Percentiles rank a stretch among this genome's conserved stretches.
Conservation (phyloP, 1,284 basidiomycete genomes). For the Pseudomicrostroma phylloplanum region DNA sequence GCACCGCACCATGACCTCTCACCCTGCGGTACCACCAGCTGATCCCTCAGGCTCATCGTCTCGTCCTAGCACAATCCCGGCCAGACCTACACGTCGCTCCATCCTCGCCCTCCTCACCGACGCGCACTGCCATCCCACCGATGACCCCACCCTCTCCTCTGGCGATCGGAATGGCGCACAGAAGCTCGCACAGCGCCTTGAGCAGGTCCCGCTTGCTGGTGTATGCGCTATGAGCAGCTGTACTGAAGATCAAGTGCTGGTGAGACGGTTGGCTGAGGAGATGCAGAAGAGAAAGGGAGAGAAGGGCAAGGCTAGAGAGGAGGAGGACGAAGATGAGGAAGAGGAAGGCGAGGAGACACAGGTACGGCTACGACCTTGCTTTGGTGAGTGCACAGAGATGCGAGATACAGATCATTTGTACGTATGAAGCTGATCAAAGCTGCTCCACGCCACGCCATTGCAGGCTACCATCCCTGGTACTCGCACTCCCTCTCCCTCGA, state of each 20-base stretch:
- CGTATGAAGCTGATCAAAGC: background rate
- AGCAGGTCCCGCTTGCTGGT: constrained; percentile 10
- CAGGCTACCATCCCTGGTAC: constrained; percentile 43
- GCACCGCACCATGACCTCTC: too few species aligned
- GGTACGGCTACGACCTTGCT: constrained; percentile 27
- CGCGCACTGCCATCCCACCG: constrained; percentile 44
- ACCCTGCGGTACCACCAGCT: too few species aligned
- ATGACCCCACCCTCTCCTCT: constrained; percentile 26
- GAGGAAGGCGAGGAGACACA: constrained; percentile 1
- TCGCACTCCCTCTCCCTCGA: constrained; percentile 35
- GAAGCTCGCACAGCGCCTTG: constrained; percentile 17
- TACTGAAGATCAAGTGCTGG: constrained; percentile 31
- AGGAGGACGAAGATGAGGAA: background rate
- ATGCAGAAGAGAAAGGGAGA: constrained; percentile 1
- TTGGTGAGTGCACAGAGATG: constrained; percentile 16
- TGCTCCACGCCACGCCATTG: background rate
- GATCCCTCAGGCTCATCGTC: too few species aligned
- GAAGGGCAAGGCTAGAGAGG: background rate
- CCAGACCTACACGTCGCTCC: background rate
- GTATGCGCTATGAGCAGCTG: constrained; percentile 43
- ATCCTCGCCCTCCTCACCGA: constrained; percentile 10
- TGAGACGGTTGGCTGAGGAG: constrained; percentile 23
- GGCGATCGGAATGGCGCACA: constrained; percentile 13
- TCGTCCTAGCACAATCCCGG: too few species aligned
- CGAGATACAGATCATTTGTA: background rate